Evolutionary conservation across 257 asterid species (phyloP).

Genomic region (Nicotiana noctiflora): DNA sequence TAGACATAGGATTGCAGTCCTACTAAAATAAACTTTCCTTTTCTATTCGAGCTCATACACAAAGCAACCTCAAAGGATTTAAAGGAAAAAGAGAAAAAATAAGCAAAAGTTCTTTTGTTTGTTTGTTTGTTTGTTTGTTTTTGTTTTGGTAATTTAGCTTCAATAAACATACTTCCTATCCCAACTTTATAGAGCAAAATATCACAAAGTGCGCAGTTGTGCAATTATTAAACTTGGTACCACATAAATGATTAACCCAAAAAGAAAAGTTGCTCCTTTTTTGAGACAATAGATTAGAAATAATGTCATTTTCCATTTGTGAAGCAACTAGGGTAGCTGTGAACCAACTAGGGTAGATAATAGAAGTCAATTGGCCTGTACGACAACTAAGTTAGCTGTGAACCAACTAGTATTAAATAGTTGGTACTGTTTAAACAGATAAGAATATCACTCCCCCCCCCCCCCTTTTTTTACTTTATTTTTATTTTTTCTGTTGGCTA

Average conservation of each 20-base stretch:
- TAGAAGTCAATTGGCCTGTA: too few species aligned
- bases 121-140: too few species aligned
- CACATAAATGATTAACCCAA: neutral
- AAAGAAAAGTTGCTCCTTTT: neutral
- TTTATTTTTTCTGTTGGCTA: neutral
- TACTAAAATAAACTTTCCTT: too few species aligned
- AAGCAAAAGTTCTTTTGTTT: too few species aligned
- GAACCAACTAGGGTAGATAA: neutral
- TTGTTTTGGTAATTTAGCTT: too few species aligned
- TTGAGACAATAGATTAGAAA: neutral
- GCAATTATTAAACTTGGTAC: conserved; percentile 3
- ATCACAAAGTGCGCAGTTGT: neutral
- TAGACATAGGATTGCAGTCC: too few species aligned
- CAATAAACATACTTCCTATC: neutral
- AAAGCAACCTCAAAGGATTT: too few species aligned
- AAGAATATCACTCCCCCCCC: neutral
- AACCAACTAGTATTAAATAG: neutral
- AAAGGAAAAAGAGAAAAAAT: too few species aligned
- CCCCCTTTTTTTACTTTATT: neutral
- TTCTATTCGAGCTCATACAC: too few species aligned
- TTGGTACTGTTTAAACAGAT: neutral
- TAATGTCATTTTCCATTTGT: neutral
- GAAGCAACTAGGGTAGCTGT: neutral
- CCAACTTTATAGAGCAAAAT: neutral
- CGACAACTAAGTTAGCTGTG: neutral